Conservation (phyloP, 179 eudicot species). For the Corrigiola litoralis region DNA sequence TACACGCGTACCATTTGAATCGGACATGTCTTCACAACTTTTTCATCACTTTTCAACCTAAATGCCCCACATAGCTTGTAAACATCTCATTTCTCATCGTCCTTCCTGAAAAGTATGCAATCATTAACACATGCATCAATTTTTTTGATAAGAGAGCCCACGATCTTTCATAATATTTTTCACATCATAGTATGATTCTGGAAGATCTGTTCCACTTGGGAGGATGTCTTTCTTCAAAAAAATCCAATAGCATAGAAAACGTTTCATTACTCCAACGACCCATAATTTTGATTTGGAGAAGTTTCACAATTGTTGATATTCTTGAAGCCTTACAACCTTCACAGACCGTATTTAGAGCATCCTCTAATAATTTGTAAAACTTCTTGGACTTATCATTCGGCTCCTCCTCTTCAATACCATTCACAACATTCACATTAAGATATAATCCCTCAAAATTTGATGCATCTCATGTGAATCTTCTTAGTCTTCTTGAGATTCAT, state of each 20-base stretch:
- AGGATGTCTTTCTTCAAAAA: neutral
- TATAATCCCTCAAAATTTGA: neutral
- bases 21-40: neutral
- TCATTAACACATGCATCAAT: neutral
- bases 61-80: neutral
- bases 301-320: neutral
- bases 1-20: neutral
- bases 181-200: neutral
- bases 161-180: too few relatives aligned
- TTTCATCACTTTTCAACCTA: neutral
- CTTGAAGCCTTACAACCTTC: neutral
- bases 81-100: neutral
- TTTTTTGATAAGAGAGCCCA: too few relatives aligned
- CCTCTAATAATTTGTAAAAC: neutral
- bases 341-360: neutral
- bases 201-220: neutral
- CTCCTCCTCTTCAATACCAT: neutral
- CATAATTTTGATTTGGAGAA: conserved; percentile 4
- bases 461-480: neutral
- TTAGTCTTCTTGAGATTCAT: neutral
- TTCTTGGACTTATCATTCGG: conserved; percentile 3
- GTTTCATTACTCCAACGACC: conserved; percentile 7
- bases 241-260: neutral
- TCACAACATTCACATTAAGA: neutral
- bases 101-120: neutral